A percentile compares a stretch with the other conserved stretches of the same genome.
These are phyloP conservation scores for Theobroma grandiflorum DNA, from an alignment of 441 rosid species.

Conservation along the genomic window DNA sequence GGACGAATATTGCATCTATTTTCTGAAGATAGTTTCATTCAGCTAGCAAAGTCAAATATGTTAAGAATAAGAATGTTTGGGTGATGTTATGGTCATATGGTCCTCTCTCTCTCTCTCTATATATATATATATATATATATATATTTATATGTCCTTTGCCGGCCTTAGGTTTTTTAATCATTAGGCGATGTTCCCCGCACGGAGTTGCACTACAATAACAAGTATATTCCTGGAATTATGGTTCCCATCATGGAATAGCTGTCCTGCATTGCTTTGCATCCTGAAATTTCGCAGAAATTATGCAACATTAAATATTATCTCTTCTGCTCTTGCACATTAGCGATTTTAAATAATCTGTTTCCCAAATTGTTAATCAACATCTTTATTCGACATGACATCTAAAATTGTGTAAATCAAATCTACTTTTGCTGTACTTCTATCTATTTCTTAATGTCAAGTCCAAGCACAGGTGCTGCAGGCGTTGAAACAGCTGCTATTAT, in stretches of 20 bases:
- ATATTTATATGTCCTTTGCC: not conserved
- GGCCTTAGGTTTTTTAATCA: not conserved
- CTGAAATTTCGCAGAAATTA: not conserved
- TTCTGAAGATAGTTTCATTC: not conserved
- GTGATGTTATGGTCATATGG: not conserved
- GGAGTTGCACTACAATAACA: not conserved
- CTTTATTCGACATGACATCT: not conserved
- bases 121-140: not conserved
- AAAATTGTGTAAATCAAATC: not conserved
- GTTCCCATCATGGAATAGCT: not conserved
- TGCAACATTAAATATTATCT: not conserved
- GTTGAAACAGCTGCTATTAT: not conserved
- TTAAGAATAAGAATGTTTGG: not conserved
- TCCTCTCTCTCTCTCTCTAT: too few relatives aligned
- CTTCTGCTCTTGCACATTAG: not conserved
- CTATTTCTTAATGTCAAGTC: not conserved
- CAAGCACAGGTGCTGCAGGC: not conserved
- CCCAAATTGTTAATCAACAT: not conserved
- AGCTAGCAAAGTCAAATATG: not conserved
- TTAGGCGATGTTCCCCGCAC: not conserved
- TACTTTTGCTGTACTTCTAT: not conserved
- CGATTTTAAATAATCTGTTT: not conserved
- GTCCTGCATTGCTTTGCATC: not conserved
- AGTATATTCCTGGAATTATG: not conserved
- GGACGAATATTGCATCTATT: not conserved